phyloP scores from a whole-genome alignment of 2,329 filamentous ascomycete genomes.

The Botrytis pseudocinerea region DNA sequence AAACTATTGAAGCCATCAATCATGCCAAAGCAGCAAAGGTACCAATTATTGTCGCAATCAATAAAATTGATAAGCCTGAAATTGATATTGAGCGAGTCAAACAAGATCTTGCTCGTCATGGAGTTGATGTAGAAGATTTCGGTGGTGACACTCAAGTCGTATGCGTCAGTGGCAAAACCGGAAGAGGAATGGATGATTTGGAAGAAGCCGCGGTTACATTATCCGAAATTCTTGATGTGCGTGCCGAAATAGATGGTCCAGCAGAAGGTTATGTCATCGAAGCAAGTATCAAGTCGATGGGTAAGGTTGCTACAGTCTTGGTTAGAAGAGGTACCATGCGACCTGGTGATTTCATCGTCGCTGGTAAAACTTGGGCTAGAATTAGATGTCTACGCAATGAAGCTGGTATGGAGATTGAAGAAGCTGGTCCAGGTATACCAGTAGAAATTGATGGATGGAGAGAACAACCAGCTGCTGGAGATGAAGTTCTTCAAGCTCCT shows the following conservation, averaged over 20 bases:
- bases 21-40: conserved; percentile 85
- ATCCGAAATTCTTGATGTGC: conserved; percentile 86
- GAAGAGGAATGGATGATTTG: conserved; percentile 83
- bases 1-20: conserved; percentile 94
- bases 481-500: conserved; percentile 79
- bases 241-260: conserved; percentile 72
- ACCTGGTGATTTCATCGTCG: conserved; percentile 79
- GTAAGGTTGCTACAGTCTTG: conserved; percentile 84
- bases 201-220: conserved; percentile 88
- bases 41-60: conserved; percentile 96
- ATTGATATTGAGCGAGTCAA: conserved; percentile 83
- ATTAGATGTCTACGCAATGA: conserved; percentile 86
- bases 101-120: conserved; percentile 77
- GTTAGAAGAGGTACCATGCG: conserved; percentile 84
- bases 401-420: conserved; percentile 67
- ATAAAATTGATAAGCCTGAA: conserved; percentile 90
- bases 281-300: conserved; percentile 80
- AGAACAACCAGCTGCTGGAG: conserved; percentile 80
- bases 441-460: conserved; percentile 96
- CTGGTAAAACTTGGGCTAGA: conserved; percentile 83
- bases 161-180: conserved; percentile 89
- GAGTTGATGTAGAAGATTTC: conserved; percentile 90
- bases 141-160: conserved; percentile 94
- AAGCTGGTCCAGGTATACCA: conserved; percentile 83
- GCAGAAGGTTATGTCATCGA: conserved; percentile 95